These are phyloP conservation scores for Pisolithus microcarpus DNA, from an alignment of 768 basidiomycete genomes.

Conservation along the genomic window DNA sequence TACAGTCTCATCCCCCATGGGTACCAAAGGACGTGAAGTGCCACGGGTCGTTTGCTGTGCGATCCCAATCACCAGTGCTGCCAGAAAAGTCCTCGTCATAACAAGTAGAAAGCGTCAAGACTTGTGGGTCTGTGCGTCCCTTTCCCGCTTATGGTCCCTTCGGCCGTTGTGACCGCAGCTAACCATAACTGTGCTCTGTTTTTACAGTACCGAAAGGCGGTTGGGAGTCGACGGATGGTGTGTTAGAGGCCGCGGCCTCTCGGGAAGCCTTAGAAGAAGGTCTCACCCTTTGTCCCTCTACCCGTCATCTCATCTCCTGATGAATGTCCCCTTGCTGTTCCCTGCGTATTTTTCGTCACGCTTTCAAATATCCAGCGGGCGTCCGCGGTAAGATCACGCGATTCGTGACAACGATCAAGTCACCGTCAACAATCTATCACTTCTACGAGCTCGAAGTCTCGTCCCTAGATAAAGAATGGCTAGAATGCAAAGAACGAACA, in stretches of 20 bases:
- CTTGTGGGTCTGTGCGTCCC: slow-evolving; percentile 80
- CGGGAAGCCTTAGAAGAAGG: slow-evolving; percentile 95
- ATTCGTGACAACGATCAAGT: slow-evolving; percentile 75
- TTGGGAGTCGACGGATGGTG: slow-evolving; percentile 77
- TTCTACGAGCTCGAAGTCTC: slow-evolving; percentile 86
- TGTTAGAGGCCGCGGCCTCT: slow-evolving; percentile 80
- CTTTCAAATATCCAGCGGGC: slow-evolving; percentile 51
- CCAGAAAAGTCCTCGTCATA: slow-evolving; percentile 74
- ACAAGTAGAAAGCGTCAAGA: slow-evolving; percentile 79
- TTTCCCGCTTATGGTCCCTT: slow-evolving; percentile 2
- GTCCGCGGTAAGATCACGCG: slow-evolving; percentile 82
- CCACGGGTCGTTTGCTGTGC: slow-evolving; percentile 89
- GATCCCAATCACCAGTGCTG: slow-evolving; percentile 70
- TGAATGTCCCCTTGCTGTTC: slow-evolving; percentile 40
- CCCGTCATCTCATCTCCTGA: slow-evolving; percentile 69
- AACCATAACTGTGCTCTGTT: background rate
- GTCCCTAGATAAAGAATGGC: slow-evolving; percentile 70
- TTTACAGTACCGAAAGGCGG: slow-evolving; percentile 84
- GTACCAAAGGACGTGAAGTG: slow-evolving; percentile 67
- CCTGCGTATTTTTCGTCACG: slow-evolving; percentile 20
- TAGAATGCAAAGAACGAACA: slow-evolving; percentile 70
- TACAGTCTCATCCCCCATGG: slow-evolving; percentile 25
- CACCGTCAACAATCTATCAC: slow-evolving; percentile 77
- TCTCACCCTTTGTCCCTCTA: slow-evolving; percentile 78
- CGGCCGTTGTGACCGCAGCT: slow-evolving; percentile 1